phyloP scores from a whole-genome alignment of 2,329 filamentous ascomycete genomes.

The Neofusicoccum parvum region DNA sequence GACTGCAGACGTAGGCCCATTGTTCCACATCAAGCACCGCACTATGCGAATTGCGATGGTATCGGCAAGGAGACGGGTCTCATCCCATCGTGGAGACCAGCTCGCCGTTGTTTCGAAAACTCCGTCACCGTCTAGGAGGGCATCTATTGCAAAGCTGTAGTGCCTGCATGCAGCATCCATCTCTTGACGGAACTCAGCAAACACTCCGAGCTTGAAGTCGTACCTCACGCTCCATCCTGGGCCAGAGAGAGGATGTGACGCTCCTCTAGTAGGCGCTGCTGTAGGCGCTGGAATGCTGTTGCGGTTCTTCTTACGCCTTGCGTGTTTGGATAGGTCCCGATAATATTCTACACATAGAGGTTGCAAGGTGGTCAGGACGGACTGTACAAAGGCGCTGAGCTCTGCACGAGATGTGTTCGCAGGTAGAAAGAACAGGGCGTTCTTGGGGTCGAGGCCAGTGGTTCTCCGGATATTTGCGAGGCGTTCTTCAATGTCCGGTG shows the following conservation, averaged over 20 bases:
- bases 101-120: conserved; percentile 85
- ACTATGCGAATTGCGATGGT: conserved; percentile 77
- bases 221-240: conserved; percentile 93
- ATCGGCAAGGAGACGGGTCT: conserved; percentile 87
- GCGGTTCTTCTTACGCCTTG: conserved; percentile 82
- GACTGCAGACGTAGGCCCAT: conserved; percentile 76
- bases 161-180: conserved; percentile 84
- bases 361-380: conserved; percentile 72
- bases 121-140: conserved; percentile 73
- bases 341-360: conserved; percentile 85
- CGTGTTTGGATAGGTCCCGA: conserved; percentile 88
- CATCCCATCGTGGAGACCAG: conserved; percentile 89
- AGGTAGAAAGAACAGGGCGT: conserved; percentile 78
- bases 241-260: conserved; percentile 80
- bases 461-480: conserved; percentile 76
- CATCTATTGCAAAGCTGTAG: conserved; percentile 85
- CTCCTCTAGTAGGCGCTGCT: conserved; percentile 77
- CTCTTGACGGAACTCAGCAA: conserved; percentile 92
- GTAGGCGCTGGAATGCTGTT: conserved; percentile 79
- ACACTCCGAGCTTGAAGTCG: conserved; percentile 88
- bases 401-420: conserved; percentile 72
- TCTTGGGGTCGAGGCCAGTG: conserved; percentile 79
- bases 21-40: conserved; percentile 79
- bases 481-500: conserved; percentile 70
- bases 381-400: conserved; percentile 71